A percentile compares a stretch with the other conserved stretches of the same genome.
phyloP scores from a whole-genome alignment of 2,329 filamentous ascomycete species.

The Byssochlamys sp. region DNA sequence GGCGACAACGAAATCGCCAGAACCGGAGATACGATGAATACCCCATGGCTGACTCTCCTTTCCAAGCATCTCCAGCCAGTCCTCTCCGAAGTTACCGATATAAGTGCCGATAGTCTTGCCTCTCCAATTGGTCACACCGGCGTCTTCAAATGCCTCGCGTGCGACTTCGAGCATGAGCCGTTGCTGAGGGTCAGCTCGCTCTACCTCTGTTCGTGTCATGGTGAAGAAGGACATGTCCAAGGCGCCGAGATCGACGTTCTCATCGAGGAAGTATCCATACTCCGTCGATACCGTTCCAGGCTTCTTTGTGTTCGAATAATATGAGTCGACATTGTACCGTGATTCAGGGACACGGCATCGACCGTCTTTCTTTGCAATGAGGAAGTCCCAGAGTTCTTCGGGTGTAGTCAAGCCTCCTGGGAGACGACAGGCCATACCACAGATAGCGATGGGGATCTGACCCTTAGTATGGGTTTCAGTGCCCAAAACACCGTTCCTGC shows the following conservation, averaged over 20 bases:
- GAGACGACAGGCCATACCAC: conserved; percentile 6
- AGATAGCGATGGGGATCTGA: conserved; percentile 5
- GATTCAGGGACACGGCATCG: conserved; percentile 5
- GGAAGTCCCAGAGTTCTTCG: conserved; percentile 7
- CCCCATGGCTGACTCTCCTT: conserved; percentile 7
- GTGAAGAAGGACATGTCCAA: conserved; percentile 26
- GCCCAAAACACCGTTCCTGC: no score
- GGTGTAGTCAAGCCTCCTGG: conserved; percentile 3
- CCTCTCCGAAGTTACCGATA: conserved; percentile 19
- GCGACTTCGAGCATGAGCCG: conserved; percentile 24
- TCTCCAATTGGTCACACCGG: conserved; percentile 17
- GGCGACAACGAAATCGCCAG: conserved; percentile 5
- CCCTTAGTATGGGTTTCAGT: no score
- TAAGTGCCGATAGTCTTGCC: conserved; percentile 23
- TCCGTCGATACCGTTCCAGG: neutral
- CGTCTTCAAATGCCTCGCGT: conserved; percentile 25
- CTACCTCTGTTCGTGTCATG: conserved; percentile 18
- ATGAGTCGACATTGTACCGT: conserved; percentile 9
- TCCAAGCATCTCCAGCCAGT: conserved; percentile 9
- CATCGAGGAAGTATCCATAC: conserved; percentile 19
- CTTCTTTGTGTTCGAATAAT: neutral
- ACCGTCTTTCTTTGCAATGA: conserved; percentile 5
- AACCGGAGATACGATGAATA: conserved; percentile 1
- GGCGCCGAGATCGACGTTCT: conserved; percentile 10
- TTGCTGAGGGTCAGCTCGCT: conserved; percentile 25